Evolutionary conservation across 2,329 filamentous ascomycete species (phyloP), one percentile per base, ranked within the genome.

Genomic region (Aspergillus vadensis): DNA sequence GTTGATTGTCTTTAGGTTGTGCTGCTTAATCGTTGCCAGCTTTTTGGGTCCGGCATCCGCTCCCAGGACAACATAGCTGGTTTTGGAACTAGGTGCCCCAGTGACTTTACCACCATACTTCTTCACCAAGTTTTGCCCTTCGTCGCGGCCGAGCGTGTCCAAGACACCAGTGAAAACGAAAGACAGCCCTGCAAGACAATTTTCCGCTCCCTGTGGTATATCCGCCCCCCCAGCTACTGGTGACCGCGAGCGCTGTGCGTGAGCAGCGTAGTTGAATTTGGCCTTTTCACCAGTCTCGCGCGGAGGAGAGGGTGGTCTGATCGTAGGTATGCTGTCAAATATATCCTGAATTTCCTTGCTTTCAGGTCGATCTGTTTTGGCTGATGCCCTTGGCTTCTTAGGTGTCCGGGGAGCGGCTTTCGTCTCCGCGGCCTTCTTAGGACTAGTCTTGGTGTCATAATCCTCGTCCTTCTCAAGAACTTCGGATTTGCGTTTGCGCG

Each of bases 141-240:
- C 92, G 5, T 96, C 92, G 62, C 95, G 88, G 48, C 90, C 88
- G 59, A 98, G 85, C 0, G 86, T 88, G 62, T 91, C 85, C 41
- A 98, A 81, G 23, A 97, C 83, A 23, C 95, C 95, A 0, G 96
- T 99, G 70, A 99, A 99, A 27, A 99, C 95, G 72, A 99, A 99
- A 0, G 87, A 90, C 58, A 98, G 82, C 0, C 96, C 95, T 57
- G 88, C 88, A 58, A 99, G 84, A 72, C 95, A 99, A 68, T 97
- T 96, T 10, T 95, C 91, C 55, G 88, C 88, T 7, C 95, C 95
- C 19, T 86, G 84, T 0, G 95, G 95, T 53, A 97, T 79, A 15
- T 96, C 91, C 30, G 82, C 86, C 9, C 83, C 79, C 10, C 86
- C 87, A 21, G 85, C 84, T 7, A 86, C 85, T 17, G 91, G 86